Evolutionary conservation across 2,329 filamentous ascomycete species (phyloP).

Genomic region (Fusarium devonianum): DNA sequence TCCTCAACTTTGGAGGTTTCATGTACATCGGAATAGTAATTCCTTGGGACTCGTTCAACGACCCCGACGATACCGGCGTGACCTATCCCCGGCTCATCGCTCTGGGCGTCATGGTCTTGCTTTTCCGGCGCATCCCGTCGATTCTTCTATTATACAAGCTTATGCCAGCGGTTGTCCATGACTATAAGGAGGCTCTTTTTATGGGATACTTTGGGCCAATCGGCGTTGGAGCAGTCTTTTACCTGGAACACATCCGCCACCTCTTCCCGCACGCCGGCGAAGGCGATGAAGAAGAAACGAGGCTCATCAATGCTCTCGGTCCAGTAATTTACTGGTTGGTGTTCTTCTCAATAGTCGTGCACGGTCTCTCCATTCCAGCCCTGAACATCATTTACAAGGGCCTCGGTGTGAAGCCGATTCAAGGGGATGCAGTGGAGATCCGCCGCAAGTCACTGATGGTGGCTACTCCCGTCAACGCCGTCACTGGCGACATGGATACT

Average conservation of each 20-base stretch:
- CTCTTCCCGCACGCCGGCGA: slow-evolving; percentile 49
- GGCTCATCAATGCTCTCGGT: slow-evolving; percentile 47
- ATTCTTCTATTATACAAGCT: slow-evolving; percentile 62
- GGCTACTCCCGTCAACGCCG: slow-evolving; percentile 49
- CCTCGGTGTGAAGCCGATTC: slow-evolving; percentile 50
- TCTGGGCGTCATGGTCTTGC: slow-evolving; percentile 59
- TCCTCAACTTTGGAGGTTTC: slow-evolving; percentile 68
- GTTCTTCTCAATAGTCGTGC: slow-evolving; percentile 39
- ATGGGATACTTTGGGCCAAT: slow-evolving; percentile 79
- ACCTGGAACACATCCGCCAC: slow-evolving; percentile 61
- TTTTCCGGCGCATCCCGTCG: slow-evolving; percentile 64
- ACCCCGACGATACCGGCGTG: slow-evolving; percentile 60
- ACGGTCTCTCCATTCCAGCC: slow-evolving; percentile 54
- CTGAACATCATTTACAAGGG: slow-evolving; percentile 15
- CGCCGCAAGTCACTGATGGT: slow-evolving; percentile 47
- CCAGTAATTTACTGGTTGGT: slow-evolving; percentile 54
- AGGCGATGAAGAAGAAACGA: slow-evolving; percentile 46
- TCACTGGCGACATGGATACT: slow-evolving; percentile 45
- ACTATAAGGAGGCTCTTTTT: slow-evolving; percentile 66
- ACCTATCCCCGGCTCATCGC: slow-evolving; percentile 58
- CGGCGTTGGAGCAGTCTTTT: slow-evolving; percentile 78
- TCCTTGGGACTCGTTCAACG: slow-evolving; percentile 63
- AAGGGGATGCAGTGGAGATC: slow-evolving; percentile 52
- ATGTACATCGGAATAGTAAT: slow-evolving; percentile 65
- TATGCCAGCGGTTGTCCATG: slow-evolving; percentile 59